Percentiles rank a stretch among this genome's conserved stretches.
phyloP scores from a whole-genome alignment of 1,284 basidiomycete genomes.

The Ceratobasidium sp. region DNA sequence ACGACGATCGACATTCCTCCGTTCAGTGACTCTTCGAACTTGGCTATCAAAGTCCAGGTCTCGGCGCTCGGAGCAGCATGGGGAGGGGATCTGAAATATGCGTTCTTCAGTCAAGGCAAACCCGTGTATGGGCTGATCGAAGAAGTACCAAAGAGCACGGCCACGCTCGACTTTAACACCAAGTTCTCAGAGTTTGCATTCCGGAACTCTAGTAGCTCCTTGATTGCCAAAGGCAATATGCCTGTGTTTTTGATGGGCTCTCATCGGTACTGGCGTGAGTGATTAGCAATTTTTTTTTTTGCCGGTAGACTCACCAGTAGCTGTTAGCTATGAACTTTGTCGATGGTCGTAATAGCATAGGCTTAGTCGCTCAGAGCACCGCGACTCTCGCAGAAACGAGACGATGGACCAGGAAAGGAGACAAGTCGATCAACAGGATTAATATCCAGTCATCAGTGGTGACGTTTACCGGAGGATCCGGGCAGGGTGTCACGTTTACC shows the following conservation, averaged over 20 bases:
- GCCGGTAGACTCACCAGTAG: background rate
- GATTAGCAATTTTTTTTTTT: background rate
- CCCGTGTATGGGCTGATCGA: too few relatives aligned
- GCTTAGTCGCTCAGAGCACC: background rate
- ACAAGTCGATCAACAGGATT: background rate
- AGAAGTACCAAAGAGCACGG: too few relatives aligned
- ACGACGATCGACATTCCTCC: background rate
- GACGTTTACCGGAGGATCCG: background rate
- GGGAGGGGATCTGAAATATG: slow-evolving; percentile 1
- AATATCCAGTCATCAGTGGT: background rate
- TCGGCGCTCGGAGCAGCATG: background rate
- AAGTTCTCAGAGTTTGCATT: background rate
- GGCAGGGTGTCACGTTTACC: background rate
- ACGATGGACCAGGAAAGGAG: background rate
- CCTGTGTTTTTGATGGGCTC: background rate
- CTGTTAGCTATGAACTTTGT: background rate
- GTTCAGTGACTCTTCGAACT: background rate
- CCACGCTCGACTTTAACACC: background rate
- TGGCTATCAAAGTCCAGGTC: background rate
- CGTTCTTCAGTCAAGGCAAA: background rate
- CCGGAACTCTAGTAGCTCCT: background rate
- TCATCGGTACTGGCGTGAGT: slow-evolving; percentile 1
- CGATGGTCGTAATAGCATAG: background rate
- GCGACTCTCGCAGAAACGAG: background rate
- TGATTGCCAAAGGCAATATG: background rate